Evolutionary conservation across 1,284 basidiomycete species (phyloP), one percentile per base, ranked within the genome.

Genomic region (Microbotryum silenes-acaulis): DNA sequence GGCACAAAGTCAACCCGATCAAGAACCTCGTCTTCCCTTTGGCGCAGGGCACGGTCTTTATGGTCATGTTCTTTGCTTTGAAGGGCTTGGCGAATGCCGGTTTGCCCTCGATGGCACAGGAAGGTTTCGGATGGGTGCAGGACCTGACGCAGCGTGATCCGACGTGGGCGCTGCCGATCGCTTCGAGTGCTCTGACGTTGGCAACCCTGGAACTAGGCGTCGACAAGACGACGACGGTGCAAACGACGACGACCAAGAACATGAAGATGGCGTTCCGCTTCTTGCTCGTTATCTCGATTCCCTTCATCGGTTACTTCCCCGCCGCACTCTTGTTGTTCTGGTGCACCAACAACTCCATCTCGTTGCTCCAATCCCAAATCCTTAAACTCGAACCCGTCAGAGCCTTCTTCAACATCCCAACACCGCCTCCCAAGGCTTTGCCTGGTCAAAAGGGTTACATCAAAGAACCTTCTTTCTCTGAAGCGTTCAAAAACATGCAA

Each of bases 31-130:
- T 83, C 14, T 78, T 82, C 54, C 84, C 86, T 8, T 73, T 90
- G 58, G 70, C 85, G 4, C 91, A 96, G 74, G 76, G 91, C 49
- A 85, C 90, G 1, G 79, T 92, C 53, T 88, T 89, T 66, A 77
- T 97, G 54, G 84, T 86, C 31, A 80, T 91, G 78, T 98, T 97
- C 81, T 86, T 92, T 68, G 91, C 84, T 18, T 75, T 97, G 53
- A 83, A 84, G 73, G 78, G 78, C 46, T 81, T 97, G 77, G 87
- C 86, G 61, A 78, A 80, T 54, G 75, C 85, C 27, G 89, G 88
- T 0, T 73, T 94, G 33, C 79, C 81, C 51, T 87, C 88, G 74
- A 76, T 97, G 69, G 81, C 83, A 68, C 78, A 83, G 65, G 92
- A 90, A 62, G 92, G 93, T 1, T 76, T 92, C 20, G 79, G 76